These are phyloP conservation scores for Agrostemma githago DNA, from an alignment of 148 eudicot species.

Conservation along the genomic window DNA sequence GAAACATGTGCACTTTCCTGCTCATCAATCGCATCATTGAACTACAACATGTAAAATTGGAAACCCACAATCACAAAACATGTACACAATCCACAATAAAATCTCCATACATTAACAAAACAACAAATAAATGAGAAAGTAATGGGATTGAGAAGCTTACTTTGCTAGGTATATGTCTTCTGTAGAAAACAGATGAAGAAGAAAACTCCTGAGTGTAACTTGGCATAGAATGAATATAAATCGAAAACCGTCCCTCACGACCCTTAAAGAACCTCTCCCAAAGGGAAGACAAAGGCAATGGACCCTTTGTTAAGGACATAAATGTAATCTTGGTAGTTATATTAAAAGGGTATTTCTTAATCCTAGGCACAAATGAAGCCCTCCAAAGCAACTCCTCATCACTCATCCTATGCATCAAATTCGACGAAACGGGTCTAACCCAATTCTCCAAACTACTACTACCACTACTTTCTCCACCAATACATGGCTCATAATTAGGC, in stretches of 20 bases:
- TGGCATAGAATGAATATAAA: constrained; percentile 78
- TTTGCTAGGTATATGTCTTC: constrained; percentile 79
- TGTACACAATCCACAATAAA: background rate
- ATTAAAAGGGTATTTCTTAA: constrained; percentile 53
- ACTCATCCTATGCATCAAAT: constrained; percentile 73
- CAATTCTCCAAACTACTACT: constrained; percentile 40
- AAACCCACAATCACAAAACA: background rate
- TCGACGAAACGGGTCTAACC: constrained; percentile 53
- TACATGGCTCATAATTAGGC: constrained; percentile 45
- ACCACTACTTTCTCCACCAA: constrained; percentile 33
- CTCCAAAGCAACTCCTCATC: constrained; percentile 80
- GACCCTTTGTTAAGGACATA: constrained; percentile 94
- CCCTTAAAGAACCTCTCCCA: constrained; percentile 97
- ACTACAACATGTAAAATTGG: background rate
- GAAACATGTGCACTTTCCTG: too few species aligned
- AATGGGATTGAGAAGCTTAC: constrained; percentile 35
- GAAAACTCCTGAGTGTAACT: constrained; percentile 49
- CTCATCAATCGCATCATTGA: too few species aligned
- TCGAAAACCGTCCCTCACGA: constrained; percentile 53
- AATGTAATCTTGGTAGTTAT: constrained; percentile 80
- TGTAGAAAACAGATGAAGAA: constrained; percentile 66
- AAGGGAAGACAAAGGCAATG: constrained; percentile 80
- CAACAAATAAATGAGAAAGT: background rate
- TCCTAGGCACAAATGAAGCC: constrained; percentile 58
- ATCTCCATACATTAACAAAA: background rate